Conservation (phyloP, 208 protist genomes). For the Strigomonas culicis region DNA sequence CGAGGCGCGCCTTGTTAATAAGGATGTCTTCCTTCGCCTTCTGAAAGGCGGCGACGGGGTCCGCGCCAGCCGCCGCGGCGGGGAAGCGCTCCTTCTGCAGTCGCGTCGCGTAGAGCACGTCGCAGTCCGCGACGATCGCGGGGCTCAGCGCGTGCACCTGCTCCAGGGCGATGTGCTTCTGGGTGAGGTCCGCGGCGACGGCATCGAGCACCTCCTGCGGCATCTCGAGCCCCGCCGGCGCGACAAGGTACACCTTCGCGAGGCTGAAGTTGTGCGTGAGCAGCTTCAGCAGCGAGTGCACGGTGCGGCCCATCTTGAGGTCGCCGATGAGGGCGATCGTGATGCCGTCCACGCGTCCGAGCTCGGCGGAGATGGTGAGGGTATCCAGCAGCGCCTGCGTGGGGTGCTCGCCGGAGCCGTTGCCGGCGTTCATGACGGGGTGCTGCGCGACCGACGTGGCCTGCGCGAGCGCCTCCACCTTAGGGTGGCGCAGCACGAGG, state of each 20-base stretch:
- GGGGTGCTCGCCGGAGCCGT: constrained; percentile 97
- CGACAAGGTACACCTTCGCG: constrained; percentile 84
- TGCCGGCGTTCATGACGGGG: constrained; percentile 97
- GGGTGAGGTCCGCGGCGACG: constrained; percentile 36
- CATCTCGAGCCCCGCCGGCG: constrained; percentile 89
- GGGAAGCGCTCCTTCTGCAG: constrained; percentile 97
- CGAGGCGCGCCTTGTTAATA: constrained; percentile 70
- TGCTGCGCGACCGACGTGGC: constrained; percentile 49
- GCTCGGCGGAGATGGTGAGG: constrained; percentile 95
- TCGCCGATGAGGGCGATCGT: constrained; percentile 96
- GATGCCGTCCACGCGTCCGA: constrained; percentile 86
- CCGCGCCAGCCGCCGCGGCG: constrained; percentile 32
- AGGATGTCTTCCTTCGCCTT: constrained; percentile 65
- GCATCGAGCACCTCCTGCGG: constrained; percentile 71
- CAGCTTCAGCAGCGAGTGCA: constrained; percentile 94
- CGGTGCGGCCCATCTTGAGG: constrained; percentile 97
- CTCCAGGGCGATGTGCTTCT: constrained; percentile 41
- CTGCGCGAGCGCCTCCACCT: constrained; percentile 72
- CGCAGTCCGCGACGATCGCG: constrained; percentile 78
- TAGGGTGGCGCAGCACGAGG: constrained; percentile 95
- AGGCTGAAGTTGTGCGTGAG: constrained; percentile 88
- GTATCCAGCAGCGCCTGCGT: constrained; percentile 98
- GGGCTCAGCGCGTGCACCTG: constrained; percentile 22
- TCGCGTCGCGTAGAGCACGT: constrained; percentile 97
- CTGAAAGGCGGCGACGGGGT: constrained; percentile 81